Conservation (phyloP, 2,329 filamentous ascomycete genomes). For the Microdochium bolleyi region DNA sequence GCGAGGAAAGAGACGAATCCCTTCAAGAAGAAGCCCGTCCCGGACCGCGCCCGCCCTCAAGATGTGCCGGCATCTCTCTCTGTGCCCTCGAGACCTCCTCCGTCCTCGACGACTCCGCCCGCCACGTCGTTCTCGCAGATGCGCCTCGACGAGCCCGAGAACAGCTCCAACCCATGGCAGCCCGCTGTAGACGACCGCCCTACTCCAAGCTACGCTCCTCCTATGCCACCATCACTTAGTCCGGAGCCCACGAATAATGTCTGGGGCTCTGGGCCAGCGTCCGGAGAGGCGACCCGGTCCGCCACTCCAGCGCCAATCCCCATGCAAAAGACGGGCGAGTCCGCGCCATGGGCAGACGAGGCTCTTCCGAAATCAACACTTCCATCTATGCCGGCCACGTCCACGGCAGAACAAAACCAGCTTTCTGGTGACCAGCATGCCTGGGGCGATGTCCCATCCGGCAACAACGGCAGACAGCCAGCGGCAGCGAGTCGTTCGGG, state of each 20-base stretch:
- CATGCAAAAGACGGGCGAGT: constrained; percentile 27
- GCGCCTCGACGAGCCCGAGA: constrained; percentile 27
- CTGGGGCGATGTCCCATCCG: constrained; percentile 38
- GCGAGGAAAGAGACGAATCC: constrained; percentile 40
- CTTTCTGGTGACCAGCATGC: constrained; percentile 34
- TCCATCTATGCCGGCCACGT: constrained; percentile 10
- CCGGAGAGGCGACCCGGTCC: constrained; percentile 20
- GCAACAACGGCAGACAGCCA: constrained; percentile 33
- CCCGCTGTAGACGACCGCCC: constrained; percentile 21
- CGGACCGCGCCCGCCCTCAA: constrained; percentile 6
- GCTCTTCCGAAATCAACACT: constrained; percentile 16
- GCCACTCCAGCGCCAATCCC: constrained; percentile 25
- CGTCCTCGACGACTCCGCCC: constrained; percentile 13
- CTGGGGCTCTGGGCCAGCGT: constrained; percentile 24
- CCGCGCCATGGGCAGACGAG: constrained; percentile 31
- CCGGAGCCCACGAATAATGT: constrained; percentile 22
- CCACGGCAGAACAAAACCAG: constrained; percentile 18
- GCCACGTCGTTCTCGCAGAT: constrained; percentile 32
- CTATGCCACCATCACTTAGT: constrained; percentile 14
- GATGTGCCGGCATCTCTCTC: constrained; percentile 7
- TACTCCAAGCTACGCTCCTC: constrained; percentile 16
- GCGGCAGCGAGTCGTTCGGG: constrained; percentile 4
- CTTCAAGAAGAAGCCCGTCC: constrained; percentile 39
- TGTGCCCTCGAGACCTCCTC: constrained; percentile 7
- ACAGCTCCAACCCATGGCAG: constrained; percentile 36